Conservation (phyloP, 306 rosid species). For the Purshia tridentata region DNA sequence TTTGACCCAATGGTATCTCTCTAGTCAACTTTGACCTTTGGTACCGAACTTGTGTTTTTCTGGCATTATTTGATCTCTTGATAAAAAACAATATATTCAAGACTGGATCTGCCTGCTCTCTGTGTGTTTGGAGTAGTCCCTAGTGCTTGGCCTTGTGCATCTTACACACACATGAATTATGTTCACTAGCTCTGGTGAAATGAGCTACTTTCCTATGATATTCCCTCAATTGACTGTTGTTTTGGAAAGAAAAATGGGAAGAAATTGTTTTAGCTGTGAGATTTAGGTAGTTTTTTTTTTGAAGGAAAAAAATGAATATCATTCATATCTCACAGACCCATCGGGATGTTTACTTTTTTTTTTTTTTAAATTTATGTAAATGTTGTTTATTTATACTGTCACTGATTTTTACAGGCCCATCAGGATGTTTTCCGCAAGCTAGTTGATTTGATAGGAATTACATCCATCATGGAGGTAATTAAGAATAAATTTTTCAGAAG, state of each 20-base stretch:
- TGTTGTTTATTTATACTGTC: slow-evolving; percentile 17
- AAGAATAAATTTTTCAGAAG: not conserved
- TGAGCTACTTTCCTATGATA: not conserved
- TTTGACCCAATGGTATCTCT: not conserved
- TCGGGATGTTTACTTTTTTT: not conserved
- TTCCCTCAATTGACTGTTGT: no score
- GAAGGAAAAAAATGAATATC: no score
- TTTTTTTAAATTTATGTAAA: slow-evolving; percentile 12
- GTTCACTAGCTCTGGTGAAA: not conserved
- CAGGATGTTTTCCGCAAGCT: slow-evolving; percentile 82
- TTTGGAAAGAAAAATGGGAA: not conserved
- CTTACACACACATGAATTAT: not conserved
- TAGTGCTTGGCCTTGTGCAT: not conserved
- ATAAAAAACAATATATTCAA: not conserved
- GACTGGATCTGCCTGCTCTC: not conserved
- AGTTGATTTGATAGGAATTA: slow-evolving; percentile 96
- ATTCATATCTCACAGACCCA: no score
- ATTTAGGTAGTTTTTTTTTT: not conserved
- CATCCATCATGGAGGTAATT: slow-evolving; percentile 97
- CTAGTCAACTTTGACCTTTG: not conserved
- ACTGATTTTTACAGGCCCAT: slow-evolving; percentile 65
- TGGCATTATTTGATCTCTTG: not conserved
- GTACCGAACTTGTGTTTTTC: not conserved
- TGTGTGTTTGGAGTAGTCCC: not conserved
- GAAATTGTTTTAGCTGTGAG: not conserved